Evolutionary conservation across 208 protist genomes (phyloP), one percentile per base, ranked within the genome.

Genomic region (Trypanosoma vivax): DNA sequence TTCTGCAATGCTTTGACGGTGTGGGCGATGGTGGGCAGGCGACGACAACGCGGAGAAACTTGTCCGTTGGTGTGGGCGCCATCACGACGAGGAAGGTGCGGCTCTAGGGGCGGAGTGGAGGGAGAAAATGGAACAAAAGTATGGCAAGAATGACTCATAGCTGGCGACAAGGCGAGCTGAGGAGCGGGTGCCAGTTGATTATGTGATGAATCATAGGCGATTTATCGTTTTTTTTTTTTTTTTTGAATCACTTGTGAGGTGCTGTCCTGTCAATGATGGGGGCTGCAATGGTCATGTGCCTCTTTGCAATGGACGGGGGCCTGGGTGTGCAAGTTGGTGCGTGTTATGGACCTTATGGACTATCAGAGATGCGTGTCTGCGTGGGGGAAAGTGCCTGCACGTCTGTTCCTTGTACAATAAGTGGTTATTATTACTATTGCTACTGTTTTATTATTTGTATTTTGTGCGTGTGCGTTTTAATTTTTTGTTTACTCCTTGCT

Each of bases 1-100:
- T 92, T 23, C 21, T 90, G 37, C 47, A 73, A 14, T 95, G 82
- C 60, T 95, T 95, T 56, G 84, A 89, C 45, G 83, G 77, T n/a
- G 67, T 95, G n/a, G 64, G 66, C 11, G 88, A 95, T 46, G 62
- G 65, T 16, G 43, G 65, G 13, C 88, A 95, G 65, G 88, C 88
- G 7, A 66, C 88, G 13, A 67, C 73, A 18, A 92, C 88, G 80
- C 72, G 24, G 72, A 75, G 54, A 95, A 95, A 68, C 90, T 92
- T 61, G 67, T 90, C 43, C 83, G 83, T 62, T 95, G 83, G 83
- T 95, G 88, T 62, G 56, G 47, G 33, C 78, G 88, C 1, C 82
- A 90, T 58, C 43, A 83, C 1, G 88, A 95, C 50, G 69, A 46
- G 24, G 65, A 39, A 5, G 88, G 88, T 7, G 75, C 81, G 21